Conservation (phyloP, 1,284 basidiomycete species). For the Boletus mariae region DNA sequence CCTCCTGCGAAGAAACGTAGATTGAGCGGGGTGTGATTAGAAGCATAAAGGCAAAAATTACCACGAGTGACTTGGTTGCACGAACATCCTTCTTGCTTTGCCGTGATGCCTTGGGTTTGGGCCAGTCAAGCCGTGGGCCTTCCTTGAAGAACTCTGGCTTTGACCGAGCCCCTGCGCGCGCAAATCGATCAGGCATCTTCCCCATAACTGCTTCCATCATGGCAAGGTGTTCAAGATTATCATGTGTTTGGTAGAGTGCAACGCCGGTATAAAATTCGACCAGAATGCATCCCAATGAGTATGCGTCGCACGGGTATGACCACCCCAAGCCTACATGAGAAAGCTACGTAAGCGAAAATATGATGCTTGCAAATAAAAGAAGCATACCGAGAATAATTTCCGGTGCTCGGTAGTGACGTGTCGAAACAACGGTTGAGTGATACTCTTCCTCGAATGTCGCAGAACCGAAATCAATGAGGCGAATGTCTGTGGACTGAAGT, state of each 20-base stretch:
- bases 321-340: constrained; percentile 78
- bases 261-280: constrained; percentile 99
- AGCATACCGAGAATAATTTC: constrained; percentile 94
- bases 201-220: constrained; percentile 99
- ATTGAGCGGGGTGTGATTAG: constrained; percentile 11
- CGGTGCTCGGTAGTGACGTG: constrained; percentile 97
- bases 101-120: constrained; percentile 80
- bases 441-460: constrained; percentile 99
- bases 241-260: constrained; percentile 97
- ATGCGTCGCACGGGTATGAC: constrained; percentile 98
- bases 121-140: constrained; percentile 83
- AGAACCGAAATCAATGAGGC: constrained; percentile 97
- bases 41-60: constrained; percentile 35
- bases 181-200: constrained; percentile 87
- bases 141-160: constrained; percentile 95
- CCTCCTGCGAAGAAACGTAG: constrained; percentile 52
- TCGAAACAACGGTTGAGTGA: constrained; percentile 96
- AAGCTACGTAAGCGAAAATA: constrained; percentile 12
- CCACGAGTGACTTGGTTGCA: constrained; percentile 75
- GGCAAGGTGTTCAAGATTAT: constrained; percentile 97
- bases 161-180: constrained; percentile 62
- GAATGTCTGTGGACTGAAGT: constrained; percentile 87
- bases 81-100: constrained; percentile 94
- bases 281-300: constrained; percentile 97
- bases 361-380: not conserved